Evolutionary conservation across 73 alveolate genomes (phyloP), one percentile per base, ranked within the genome.

Genomic region (Breviolum minutum): DNA sequence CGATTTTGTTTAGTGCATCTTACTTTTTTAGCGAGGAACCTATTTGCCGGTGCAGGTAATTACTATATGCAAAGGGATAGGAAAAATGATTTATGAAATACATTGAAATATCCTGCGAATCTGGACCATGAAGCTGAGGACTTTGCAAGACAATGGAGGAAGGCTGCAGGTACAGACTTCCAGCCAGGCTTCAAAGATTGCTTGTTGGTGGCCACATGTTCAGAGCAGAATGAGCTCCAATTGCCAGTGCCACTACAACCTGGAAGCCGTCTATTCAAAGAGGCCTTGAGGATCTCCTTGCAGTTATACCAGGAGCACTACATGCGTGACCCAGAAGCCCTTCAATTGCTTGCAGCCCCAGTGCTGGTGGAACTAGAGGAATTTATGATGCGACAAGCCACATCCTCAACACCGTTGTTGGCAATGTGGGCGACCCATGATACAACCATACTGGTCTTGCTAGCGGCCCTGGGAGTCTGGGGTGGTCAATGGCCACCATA

Each of bases 341-440:
- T 91, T 63, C 97, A 73, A 29, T 79, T 91, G 76, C 97, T 91
- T 27, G 97, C 97, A 13, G 97, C 97, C 30, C 97, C 97, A 0
- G 88, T 48, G 48, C 88, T 70, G 22, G 20, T 91, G 17, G 97
- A 91, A 63, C 87, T 91, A 8, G 97, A 91, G 32, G 32, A 70
- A 8, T 13, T 73, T 20, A 54, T 91, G 76, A 19, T 24, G n/a
- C 27, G 7, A 61, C 73, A 61, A 26, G 77, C 76, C 0, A 11
- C 60, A 61, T n/a, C 60, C 7, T 7, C 71, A 2, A 12, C 61
- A 17, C 93, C 73, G 26, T 22, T 30, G 29, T 60, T 89, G 71
- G 97, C 97, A n/a, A 40, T 91, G 64, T 91, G 97, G 97, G 97
- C 97, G 20, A 91, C 97, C 2, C 97, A 91, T 24, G 97, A 91